Percentiles rank a stretch among this genome's conserved stretches.
These are phyloP conservation scores for Sanguinoderma infundibulare DNA, from an alignment of 1,284 basidiomycete genomes.

Conservation along the genomic window DNA sequence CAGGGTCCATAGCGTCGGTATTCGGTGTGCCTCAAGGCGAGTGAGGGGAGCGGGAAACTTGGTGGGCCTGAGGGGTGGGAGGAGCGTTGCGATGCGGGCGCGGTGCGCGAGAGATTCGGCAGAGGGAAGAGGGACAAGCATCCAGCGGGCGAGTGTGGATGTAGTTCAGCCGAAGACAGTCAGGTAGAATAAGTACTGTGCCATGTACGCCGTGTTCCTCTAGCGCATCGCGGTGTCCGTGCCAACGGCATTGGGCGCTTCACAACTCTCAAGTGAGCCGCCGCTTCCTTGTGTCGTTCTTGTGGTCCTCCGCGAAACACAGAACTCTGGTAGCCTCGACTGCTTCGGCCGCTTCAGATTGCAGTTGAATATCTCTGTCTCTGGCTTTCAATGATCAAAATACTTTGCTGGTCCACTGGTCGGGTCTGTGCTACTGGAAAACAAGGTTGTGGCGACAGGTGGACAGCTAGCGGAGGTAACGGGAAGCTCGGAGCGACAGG, in stretches of 20 bases:
- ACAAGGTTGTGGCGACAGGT: background rate
- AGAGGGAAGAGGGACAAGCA: constrained; percentile 20
- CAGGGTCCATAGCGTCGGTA: constrained; percentile 75
- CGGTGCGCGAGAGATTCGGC: constrained; percentile 51
- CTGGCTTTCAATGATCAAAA: background rate
- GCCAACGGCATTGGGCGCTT: no score
- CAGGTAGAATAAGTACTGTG: background rate
- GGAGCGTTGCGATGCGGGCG: constrained; percentile 51
- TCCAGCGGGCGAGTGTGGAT: background rate
- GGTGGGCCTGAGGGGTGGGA: constrained; percentile 60
- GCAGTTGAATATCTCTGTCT: background rate
- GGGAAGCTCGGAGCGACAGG: background rate
- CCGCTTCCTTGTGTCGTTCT: no score
- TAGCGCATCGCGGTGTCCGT: no score
- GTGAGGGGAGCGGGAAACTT: constrained; percentile 74
- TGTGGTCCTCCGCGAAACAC: no score
- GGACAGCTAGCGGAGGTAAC: background rate
- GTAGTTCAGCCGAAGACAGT: background rate
- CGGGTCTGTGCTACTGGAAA: background rate
- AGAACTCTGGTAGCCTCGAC: no score
- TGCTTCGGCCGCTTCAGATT: no score
- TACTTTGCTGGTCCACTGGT: background rate
- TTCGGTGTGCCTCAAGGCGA: constrained; percentile 69
- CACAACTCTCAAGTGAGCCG: no score
- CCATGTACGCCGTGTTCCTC: no score